These are phyloP conservation scores for Fusarium guadeloupense DNA, from an alignment of 2,329 filamentous ascomycete species.

Conservation along the genomic window DNA sequence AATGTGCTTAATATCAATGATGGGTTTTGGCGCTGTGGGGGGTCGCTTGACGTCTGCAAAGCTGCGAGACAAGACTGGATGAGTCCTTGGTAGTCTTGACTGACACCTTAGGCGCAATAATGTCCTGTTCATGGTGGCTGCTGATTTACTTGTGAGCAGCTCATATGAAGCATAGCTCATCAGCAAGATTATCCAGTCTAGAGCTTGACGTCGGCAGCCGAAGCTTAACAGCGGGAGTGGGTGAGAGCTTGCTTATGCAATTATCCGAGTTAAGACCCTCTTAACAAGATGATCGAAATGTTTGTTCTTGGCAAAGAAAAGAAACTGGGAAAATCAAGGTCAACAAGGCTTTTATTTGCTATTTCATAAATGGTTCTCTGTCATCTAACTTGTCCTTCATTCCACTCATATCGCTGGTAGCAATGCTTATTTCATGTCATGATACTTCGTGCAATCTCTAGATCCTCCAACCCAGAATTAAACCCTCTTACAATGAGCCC, in stretches of 20 bases:
- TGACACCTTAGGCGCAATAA: conserved; percentile 41
- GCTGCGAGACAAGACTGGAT: conserved; percentile 25
- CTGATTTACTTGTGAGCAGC: conserved; percentile 30
- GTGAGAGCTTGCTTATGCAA: conserved; percentile 43
- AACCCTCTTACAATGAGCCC: conserved; percentile 58
- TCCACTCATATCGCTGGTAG: not conserved
- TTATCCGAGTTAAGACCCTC: conserved; percentile 41
- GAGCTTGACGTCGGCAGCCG: conserved; percentile 27
- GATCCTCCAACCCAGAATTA: not conserved
- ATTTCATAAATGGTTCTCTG: conserved; percentile 19
- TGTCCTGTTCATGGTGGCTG: conserved; percentile 46
- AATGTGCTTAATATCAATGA: conserved; percentile 88
- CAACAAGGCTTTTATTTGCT: not conserved
- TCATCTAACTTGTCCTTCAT: not conserved
- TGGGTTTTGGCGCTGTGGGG: conserved; percentile 78
- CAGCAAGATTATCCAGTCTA: conserved; percentile 10
- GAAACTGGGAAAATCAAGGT: conserved; percentile 2
- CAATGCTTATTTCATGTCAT: conserved; percentile 10
- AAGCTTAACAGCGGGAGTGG: conserved; percentile 33
- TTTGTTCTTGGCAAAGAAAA: conserved; percentile 1
- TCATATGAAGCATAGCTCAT: conserved; percentile 33
- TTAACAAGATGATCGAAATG: not conserved
- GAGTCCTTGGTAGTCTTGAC: conserved; percentile 13
- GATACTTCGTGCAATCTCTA: conserved; percentile 1
- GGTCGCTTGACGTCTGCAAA: conserved; percentile 59